Evolutionary conservation across 495 filamentous ascomycete genomes (phyloP).

Genomic region (Podospora pseudocomata): DNA sequence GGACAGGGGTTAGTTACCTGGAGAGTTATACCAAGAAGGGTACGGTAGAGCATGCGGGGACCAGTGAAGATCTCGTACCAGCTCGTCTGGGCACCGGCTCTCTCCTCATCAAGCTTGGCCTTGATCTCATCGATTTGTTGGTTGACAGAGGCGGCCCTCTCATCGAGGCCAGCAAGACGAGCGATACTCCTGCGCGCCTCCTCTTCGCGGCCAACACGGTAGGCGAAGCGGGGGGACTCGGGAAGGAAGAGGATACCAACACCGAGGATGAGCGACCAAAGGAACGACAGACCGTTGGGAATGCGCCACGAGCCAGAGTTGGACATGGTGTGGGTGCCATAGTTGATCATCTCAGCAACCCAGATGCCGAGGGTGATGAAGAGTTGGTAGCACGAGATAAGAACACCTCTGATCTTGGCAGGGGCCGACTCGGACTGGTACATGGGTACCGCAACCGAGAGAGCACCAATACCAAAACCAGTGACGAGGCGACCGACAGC

Average conservation of each 20-base stretch:
- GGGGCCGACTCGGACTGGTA: slow-evolving; percentile 70
- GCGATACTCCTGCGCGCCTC: slow-evolving; percentile 67
- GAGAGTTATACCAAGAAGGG: slow-evolving; percentile 62
- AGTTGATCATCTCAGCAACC: slow-evolving; percentile 78
- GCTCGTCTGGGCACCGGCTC: slow-evolving; percentile 53
- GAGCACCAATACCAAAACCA: slow-evolving; percentile 65
- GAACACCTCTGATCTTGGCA: slow-evolving; percentile 60
- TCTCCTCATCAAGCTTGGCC: slow-evolving; percentile 58
- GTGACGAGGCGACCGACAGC: slow-evolving; percentile 56
- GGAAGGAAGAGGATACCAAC: slow-evolving; percentile 66
- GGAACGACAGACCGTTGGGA: slow-evolving; percentile 73
- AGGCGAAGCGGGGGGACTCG: slow-evolving; percentile 68
- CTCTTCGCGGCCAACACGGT: slow-evolving; percentile 60
- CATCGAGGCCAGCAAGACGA: slow-evolving; percentile 64
- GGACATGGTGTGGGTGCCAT: slow-evolving; percentile 55
- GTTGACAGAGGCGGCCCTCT: slow-evolving; percentile 59
- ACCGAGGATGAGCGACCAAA: slow-evolving; percentile 71
- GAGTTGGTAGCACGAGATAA: slow-evolving; percentile 74
- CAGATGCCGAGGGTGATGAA: slow-evolving; percentile 87
- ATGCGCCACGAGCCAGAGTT: slow-evolving; percentile 70
- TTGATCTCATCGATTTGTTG: slow-evolving; percentile 73
- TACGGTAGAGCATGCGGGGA: slow-evolving; percentile 70
- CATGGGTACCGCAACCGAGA: slow-evolving; percentile 69
- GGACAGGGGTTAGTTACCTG: slow-evolving; percentile 36
- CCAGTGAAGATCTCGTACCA: slow-evolving; percentile 69